Percentiles rank a stretch among this genome's conserved stretches.
These are phyloP conservation scores for Zopfochytrium polystomum DNA, from an alignment of 371 early-diverging fungal genomes.

Conservation along the genomic window DNA sequence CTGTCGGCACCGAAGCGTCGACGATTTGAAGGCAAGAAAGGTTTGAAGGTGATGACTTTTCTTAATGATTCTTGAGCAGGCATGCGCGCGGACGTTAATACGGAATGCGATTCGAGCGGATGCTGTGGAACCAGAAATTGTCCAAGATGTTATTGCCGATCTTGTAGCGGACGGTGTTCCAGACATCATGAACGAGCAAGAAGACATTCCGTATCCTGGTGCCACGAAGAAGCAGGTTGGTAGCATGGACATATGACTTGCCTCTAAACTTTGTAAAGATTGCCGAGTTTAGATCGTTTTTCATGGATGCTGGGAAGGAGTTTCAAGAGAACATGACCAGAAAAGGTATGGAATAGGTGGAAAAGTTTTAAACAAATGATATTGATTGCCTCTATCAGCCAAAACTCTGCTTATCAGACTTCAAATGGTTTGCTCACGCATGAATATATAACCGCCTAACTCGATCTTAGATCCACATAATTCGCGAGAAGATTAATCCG, in stretches of 20 bases:
- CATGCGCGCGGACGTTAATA: constrained; percentile 31
- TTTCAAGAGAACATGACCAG: constrained; percentile 70
- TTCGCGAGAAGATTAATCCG: constrained; percentile 60
- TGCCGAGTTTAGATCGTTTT: constrained; percentile 52
- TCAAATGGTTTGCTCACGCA: constrained; percentile 47
- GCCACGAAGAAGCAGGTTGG: constrained; percentile 30
- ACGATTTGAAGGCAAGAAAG: constrained; percentile 24
- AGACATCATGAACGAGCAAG: constrained; percentile 9
- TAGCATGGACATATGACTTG: not conserved
- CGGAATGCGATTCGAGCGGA: constrained; percentile 17
- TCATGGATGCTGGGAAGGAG: constrained; percentile 65
- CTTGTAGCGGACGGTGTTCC: constrained; percentile 17
- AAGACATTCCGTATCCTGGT: constrained; percentile 23
- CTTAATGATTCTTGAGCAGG: constrained; percentile 3
- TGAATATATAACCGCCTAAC: not conserved
- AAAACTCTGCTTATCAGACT: constrained; percentile 73
- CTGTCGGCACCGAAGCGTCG: constrained; percentile 39
- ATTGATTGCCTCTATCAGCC: constrained; percentile 20
- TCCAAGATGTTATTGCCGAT: constrained; percentile 27
- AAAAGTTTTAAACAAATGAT: not conserved
- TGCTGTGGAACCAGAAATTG: constrained; percentile 24
- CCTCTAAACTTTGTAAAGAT: constrained; percentile 11
- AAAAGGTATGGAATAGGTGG: constrained; percentile 37
- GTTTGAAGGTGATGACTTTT: constrained; percentile 56
- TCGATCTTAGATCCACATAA: constrained; percentile 53